Percentiles rank a stretch among this genome's conserved stretches.
These are phyloP conservation scores for Pythium dissimile DNA, from an alignment of 352 stramenopile genomes.

Conservation along the genomic window DNA sequence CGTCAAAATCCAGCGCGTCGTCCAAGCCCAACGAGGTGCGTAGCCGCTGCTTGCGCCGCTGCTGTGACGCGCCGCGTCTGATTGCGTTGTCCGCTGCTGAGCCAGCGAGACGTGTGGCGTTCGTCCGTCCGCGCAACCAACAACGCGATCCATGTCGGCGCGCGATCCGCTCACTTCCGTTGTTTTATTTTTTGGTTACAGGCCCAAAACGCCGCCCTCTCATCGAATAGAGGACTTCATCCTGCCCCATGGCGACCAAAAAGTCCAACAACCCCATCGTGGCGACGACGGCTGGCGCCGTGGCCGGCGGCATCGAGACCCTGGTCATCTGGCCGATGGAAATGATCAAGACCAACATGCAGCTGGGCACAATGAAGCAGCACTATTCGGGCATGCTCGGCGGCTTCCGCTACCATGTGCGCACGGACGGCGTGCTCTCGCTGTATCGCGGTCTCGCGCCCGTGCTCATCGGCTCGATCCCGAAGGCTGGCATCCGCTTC, in stretches of 20 bases:
- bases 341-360: constrained; percentile 95
- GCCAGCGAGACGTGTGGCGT: neutral
- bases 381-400: constrained; percentile 74
- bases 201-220: too few relatives aligned
- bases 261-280: constrained; percentile 82
- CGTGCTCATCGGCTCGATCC: constrained; percentile 93
- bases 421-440: constrained; percentile 57
- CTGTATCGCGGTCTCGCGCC: constrained; percentile 94
- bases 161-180: constrained; percentile 20
- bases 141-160: neutral
- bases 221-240: neutral
- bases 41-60: too few relatives aligned
- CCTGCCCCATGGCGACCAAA: constrained; percentile 24
- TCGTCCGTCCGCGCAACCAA: neutral
- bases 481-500: constrained; percentile 97
- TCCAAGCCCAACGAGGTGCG: neutral
- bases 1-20: neutral
- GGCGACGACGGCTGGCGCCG: constrained; percentile 74
- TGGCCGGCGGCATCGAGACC: constrained; percentile 88
- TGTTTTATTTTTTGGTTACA: too few relatives aligned
- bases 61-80: neutral
- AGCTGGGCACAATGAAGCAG: constrained; percentile 78
- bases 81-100: neutral
- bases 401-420: constrained; percentile 72
- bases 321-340: constrained; percentile 91